Base-by-base conservation (phyloP, 164 flowering plant genomes). In the Piper longum region DNA sequence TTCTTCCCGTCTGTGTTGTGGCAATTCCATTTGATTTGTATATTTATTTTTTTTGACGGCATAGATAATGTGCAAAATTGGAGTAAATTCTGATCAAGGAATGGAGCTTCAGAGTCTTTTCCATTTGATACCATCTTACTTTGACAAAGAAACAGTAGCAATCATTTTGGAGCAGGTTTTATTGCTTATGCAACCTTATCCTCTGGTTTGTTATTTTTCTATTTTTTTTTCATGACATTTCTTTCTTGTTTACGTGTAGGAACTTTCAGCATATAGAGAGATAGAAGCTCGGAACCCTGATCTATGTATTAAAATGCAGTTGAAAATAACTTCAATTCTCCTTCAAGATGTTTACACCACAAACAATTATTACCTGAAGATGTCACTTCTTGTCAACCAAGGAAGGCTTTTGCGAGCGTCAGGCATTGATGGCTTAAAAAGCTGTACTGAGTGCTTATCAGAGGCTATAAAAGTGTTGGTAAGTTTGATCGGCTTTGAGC, bases 121-220 rank as follows among this genome's bases (percentile, higher is more conserved):
- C 65, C 65, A 70, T 58, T 66, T 82, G 76, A 69, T 90, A 61
- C 76, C 80, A 56, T 58, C 67, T 51, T 41, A 26, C 4, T 79
- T 76, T 60, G 63, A 19, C 64, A 73, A 66, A 69, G 69, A 60
- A 68, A 67, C 77, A 12, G 45, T 76, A 60, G 81, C 83, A 26
- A 60, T 69, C 48, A 71, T 93, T 52, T 71, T 86, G 75, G 92
- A 90, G 75, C 85, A 88, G 97, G 98, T 93, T 72, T 62, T 59
- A 63, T 16, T 19, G 62, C 56, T 48, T 66, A 60, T 39, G 43
- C 8, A 58, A 4, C 14, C 36, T 4, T n/a, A 56, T 16, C 26
- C 19, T 56, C 12, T 9, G 52, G 19, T 56, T n/a, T 56, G 5
- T 19, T 16, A 7, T 7, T 56, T n/a, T 0, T 12, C 8, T 57